Conservation (phyloP, 2,329 filamentous ascomycete genomes). For the Myriosclerotinia scirpicola region DNA sequence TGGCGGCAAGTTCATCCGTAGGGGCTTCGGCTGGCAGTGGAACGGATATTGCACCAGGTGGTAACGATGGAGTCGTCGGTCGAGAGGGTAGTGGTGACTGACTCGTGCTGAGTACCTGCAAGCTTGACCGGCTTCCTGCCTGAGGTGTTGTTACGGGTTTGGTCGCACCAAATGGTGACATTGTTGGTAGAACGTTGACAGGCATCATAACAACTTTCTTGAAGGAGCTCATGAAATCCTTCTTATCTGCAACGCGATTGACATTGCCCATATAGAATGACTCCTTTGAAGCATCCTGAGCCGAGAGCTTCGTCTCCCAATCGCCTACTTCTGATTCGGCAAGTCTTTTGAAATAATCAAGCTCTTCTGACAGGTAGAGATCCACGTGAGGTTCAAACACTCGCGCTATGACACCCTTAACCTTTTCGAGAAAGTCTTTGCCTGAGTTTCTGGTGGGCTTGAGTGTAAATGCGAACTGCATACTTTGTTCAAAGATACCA, state of each 20-base stretch:
- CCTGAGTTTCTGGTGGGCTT: constrained; percentile 63
- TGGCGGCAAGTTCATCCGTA: constrained; percentile 88
- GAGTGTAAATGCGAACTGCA: constrained; percentile 73
- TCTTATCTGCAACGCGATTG: constrained; percentile 91
- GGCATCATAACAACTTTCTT: constrained; percentile 99
- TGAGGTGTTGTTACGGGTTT: constrained; percentile 34
- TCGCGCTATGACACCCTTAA: constrained; percentile 65
- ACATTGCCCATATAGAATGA: constrained; percentile 96
- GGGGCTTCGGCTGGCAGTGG: constrained; percentile 66
- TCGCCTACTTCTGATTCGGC: constrained; percentile 74
- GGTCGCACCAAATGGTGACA: constrained; percentile 53
- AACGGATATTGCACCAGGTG: constrained; percentile 37
- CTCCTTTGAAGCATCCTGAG: constrained; percentile 87
- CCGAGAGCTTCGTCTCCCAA: constrained; percentile 90
- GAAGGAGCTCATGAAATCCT: constrained; percentile 93
- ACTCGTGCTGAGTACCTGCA: constrained; percentile 36
- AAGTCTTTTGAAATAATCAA: constrained; percentile 77
- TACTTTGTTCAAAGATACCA: constrained; percentile 81
- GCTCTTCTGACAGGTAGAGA: constrained; percentile 86
- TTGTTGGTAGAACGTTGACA: constrained; percentile 79
- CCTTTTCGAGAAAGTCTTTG: constrained; percentile 61
- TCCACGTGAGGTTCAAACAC: constrained; percentile 94
- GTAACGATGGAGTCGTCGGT: constrained; percentile 51
- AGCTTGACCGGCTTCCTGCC: constrained; percentile 31
- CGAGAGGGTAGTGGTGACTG: constrained; percentile 44